Conservation (phyloP, 768 basidiomycete genomes). For the Boletellus ananiceps region DNA sequence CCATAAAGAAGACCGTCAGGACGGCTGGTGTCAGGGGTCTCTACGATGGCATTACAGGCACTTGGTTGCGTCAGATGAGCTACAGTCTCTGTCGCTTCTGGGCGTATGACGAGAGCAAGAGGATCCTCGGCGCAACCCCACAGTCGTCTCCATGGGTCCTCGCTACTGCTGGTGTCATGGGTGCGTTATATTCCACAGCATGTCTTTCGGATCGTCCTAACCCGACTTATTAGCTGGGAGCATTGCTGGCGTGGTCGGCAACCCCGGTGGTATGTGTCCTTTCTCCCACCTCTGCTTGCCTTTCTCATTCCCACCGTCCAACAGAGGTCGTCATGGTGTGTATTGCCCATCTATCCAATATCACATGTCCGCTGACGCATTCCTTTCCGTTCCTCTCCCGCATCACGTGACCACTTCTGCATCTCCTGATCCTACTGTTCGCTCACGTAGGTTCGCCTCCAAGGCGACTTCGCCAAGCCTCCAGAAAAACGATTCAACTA, state of each 20-base stretch:
- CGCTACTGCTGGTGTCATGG: constrained; percentile 80
- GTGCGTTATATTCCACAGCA: constrained; percentile 38
- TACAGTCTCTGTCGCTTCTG: constrained; percentile 92
- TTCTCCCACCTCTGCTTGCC: not conserved
- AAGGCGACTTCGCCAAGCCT: constrained; percentile 87
- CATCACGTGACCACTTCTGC: constrained; percentile 18
- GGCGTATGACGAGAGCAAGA: constrained; percentile 91
- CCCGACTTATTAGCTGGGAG: constrained; percentile 56
- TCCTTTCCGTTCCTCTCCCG: not conserved
- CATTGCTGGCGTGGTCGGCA: constrained; percentile 85
- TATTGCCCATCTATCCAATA: constrained; percentile 4
- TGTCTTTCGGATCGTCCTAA: not conserved
- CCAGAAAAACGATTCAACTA: constrained; percentile 88
- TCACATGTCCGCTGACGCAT: constrained; percentile 15
- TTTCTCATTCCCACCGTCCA: not conserved
- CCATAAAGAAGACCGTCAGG: constrained; percentile 74
- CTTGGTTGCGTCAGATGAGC: constrained; percentile 89
- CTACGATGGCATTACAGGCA: constrained; percentile 84
- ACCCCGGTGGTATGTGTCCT: constrained; percentile 66
- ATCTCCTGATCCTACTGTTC: not conserved
- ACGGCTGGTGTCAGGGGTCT: constrained; percentile 72
- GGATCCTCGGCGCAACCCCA: constrained; percentile 60
- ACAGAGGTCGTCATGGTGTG: constrained; percentile 69
- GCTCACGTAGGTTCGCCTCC: constrained; percentile 58
- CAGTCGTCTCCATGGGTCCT: constrained; percentile 79